These are phyloP conservation scores for Wickerhamiella domercqiae DNA, from an alignment of 805 yeast genomes.

Conservation along the genomic window DNA sequence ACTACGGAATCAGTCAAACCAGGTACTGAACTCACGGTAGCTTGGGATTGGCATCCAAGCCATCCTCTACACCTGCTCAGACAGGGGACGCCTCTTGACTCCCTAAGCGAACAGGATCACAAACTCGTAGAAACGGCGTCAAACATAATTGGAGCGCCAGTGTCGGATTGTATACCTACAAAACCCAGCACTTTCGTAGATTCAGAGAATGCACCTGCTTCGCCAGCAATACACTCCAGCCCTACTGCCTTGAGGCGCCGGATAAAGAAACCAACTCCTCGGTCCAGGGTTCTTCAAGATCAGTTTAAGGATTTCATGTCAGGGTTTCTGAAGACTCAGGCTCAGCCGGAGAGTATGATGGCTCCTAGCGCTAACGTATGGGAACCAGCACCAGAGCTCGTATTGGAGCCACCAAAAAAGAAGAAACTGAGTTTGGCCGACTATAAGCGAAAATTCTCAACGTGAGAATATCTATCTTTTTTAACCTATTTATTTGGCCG, in stretches of 20 bases:
- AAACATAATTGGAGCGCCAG: not conserved
- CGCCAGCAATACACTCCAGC: no score
- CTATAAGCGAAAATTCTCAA: slow-evolving; percentile 10
- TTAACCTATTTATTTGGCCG: not conserved
- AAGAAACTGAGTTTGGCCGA: slow-evolving; percentile 17
- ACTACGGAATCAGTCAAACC: slow-evolving; percentile 41
- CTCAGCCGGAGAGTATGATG: no score
- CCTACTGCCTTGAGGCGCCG: no score
- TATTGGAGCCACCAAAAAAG: slow-evolving; percentile 10
- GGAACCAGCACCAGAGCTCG: slow-evolving; percentile 8
- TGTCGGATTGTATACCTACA: not conserved
- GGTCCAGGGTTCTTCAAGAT: no score
- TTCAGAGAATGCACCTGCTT: not conserved
- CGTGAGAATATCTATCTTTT: not conserved
- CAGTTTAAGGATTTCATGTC: no score
- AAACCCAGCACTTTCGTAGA: not conserved
- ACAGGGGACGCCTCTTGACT: not conserved
- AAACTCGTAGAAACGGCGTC: not conserved
- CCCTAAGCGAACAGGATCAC: slow-evolving; percentile 1
- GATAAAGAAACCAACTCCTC: no score
- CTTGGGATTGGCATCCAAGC: slow-evolving; percentile 77
- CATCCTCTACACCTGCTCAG: slow-evolving; percentile 55
- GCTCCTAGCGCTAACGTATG: slow-evolving; percentile 11
- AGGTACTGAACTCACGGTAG: slow-evolving; percentile 60
- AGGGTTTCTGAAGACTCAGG: no score